Base-by-base conservation (phyloP, 306 rosid species). In the Senna tora region DNA sequence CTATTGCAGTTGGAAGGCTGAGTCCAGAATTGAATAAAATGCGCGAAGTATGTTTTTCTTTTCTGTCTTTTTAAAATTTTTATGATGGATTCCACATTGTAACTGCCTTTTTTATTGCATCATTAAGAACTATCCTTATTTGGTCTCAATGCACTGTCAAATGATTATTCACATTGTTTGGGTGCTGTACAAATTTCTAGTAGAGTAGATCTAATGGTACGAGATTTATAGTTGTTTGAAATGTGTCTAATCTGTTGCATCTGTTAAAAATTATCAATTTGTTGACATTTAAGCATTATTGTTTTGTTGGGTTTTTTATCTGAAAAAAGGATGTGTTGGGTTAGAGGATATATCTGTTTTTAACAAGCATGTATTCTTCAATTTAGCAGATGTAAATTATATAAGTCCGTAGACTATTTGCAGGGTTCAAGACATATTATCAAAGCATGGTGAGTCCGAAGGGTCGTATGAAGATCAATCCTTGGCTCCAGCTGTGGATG, bases 11-110 rank as follows among this genome's bases (percentile, higher is more conserved):
- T 41, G 98, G 98, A 82, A 80, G 96, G 77, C 83, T 79, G 51
- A 84, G 97, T 59, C 75, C 81, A 42, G 90, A 86, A 66, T 85
- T 91, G 83, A 88, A 87, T 81, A 85, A 77, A 81, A 83, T 91
- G 95, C 96, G 98, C 67, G 91, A 86, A 87, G 98, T 91, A 91
- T 71, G 94, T 76, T 53, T 74, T 61, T 58, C 82, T 41, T 19
- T 74, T 49, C 39, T 45, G 75, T 25, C 45, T n/a, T 47, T 82
- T 56, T 7, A 43, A 60, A 52, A 49, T 63, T 65, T 69, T 66
- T 25, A 13, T 73, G 65, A 54, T 12, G 45, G 51, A 14, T 67
- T 69, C 33, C 52, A 45, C 19, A 50, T 65, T 50, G 57, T 57
- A 59, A 39, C 8, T 73, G 33, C 15, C 7, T 22, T 34, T 54